Evolutionary conservation across 257 asterid species (phyloP).

Genomic region (Nicotiana tomentosiformis): DNA sequence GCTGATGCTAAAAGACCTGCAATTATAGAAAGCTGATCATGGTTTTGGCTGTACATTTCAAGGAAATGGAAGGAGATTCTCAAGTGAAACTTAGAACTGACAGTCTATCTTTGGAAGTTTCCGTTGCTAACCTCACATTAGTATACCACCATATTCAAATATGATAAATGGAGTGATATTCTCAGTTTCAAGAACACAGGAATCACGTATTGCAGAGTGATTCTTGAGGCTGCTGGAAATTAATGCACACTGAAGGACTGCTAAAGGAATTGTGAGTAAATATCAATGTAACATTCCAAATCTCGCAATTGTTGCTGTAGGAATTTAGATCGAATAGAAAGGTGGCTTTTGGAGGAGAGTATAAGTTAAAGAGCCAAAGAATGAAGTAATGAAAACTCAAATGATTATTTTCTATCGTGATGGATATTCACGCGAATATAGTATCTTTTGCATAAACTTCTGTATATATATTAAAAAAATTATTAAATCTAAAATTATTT

Average conservation of each 20-base stretch:
- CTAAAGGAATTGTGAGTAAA: neutral
- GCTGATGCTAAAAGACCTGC: neutral
- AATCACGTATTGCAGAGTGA: neutral
- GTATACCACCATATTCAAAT: neutral
- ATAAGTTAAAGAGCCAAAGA: too few relatives aligned
- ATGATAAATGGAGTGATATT: neutral
- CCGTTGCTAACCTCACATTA: neutral
- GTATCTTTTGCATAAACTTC: too few relatives aligned
- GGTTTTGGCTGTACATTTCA: neutral
- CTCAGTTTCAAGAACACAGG: neutral
- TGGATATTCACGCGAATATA: too few relatives aligned
- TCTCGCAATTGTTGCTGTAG: too few relatives aligned
- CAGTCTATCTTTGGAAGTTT: neutral
- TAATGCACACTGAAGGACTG: neutral
- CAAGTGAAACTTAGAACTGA: neutral
- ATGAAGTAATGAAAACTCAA: too few relatives aligned
- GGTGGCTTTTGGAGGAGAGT: too few relatives aligned
- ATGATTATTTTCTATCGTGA: too few relatives aligned
- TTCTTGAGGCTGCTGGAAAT: neutral
- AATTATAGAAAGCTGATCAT: neutral
- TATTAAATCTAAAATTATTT: too few relatives aligned
- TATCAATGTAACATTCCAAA: too few relatives aligned
- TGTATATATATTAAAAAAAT: too few relatives aligned
- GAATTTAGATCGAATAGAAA: too few relatives aligned
- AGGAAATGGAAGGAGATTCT: neutral